Evolutionary conservation across 192 early-diverging fungal species (phyloP).

Genomic region (Martensiomyces pterosporus): DNA sequence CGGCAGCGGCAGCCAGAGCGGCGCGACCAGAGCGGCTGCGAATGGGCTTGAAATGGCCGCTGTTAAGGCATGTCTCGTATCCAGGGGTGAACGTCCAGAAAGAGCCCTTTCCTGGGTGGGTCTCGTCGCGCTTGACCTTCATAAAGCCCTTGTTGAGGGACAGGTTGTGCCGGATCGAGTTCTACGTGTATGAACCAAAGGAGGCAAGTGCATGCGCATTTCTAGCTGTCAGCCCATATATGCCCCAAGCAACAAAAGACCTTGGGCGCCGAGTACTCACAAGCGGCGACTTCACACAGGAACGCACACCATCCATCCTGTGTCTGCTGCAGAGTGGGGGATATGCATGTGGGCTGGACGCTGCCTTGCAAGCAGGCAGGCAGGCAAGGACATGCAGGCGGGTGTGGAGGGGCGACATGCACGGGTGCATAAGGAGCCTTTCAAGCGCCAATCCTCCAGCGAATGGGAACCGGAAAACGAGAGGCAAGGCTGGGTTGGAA

Average conservation of each 20-base stretch:
- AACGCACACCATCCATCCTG: no score
- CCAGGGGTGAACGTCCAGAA: conserved; percentile 67
- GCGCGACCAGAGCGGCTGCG: conserved; percentile 51
- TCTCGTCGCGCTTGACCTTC: conserved; percentile 69
- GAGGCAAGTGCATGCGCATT: neutral
- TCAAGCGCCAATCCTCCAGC: neutral
- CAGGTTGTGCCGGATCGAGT: conserved; percentile 87
- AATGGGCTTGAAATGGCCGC: conserved; percentile 51
- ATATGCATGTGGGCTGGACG: no score
- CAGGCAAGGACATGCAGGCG: neutral
- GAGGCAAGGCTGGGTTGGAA: neutral
- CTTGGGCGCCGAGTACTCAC: no score
- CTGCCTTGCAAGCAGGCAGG: no score
- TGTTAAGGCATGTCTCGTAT: conserved; percentile 48
- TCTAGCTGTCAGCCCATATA: no score
- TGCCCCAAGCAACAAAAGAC: no score
- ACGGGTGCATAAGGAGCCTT: neutral
- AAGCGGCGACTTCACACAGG: no score
- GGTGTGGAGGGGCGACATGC: neutral
- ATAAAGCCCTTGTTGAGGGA: conserved; percentile 81
- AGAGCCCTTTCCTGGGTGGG: conserved; percentile 79
- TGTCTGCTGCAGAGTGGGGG: no score
- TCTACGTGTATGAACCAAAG: conserved; percentile 64
- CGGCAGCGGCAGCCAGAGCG: conserved; percentile 48
- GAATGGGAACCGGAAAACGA: neutral